phyloP scores from a whole-genome alignment of 495 filamentous ascomycete species.

The Lasiosphaeria hispida region DNA sequence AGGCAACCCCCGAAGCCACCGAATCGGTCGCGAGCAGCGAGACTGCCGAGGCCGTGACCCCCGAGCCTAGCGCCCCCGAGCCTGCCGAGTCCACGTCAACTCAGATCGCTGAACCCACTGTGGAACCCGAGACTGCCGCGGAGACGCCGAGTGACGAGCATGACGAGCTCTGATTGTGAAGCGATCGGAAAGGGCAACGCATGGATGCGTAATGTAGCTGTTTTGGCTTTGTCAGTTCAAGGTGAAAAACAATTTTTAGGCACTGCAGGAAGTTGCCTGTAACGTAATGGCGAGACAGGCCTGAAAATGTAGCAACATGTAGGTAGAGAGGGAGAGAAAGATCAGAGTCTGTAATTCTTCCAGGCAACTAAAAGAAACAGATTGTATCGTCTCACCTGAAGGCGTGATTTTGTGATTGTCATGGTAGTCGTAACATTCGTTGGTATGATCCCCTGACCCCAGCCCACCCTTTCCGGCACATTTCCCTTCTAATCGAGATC shows the following conservation, averaged over 20 bases:
- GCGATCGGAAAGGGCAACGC: no score
- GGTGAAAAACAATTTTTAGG: not conserved
- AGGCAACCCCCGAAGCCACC: slow-evolving; percentile 41
- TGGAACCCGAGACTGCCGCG: slow-evolving; percentile 31
- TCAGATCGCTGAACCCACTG: slow-evolving; percentile 27
- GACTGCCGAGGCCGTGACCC: slow-evolving; percentile 32
- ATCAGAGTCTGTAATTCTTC: not conserved
- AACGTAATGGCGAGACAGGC: not conserved
- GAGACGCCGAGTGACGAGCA: slow-evolving; percentile 29
- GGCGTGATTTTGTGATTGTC: slow-evolving; percentile 8
- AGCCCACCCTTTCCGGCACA: not conserved
- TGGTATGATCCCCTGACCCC: no score
- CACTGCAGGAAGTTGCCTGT: not conserved
- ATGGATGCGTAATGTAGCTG: not conserved
- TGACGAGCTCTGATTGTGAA: slow-evolving; percentile 42
- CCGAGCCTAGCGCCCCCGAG: slow-evolving; percentile 35
- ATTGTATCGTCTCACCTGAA: slow-evolving; percentile 13
- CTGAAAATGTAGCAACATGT: slow-evolving; percentile 8
- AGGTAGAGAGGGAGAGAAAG: not conserved
- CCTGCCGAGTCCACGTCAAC: slow-evolving; percentile 27
- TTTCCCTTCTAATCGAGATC: slow-evolving; percentile 34
- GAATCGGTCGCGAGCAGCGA: slow-evolving; percentile 22
- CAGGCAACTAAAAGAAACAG: not conserved
- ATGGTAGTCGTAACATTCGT: slow-evolving; percentile 13
- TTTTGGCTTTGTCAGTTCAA: slow-evolving; percentile 7